These are phyloP conservation scores for Daldinia loculata DNA, from an alignment of 495 filamentous ascomycete species.

Conservation along the genomic window DNA sequence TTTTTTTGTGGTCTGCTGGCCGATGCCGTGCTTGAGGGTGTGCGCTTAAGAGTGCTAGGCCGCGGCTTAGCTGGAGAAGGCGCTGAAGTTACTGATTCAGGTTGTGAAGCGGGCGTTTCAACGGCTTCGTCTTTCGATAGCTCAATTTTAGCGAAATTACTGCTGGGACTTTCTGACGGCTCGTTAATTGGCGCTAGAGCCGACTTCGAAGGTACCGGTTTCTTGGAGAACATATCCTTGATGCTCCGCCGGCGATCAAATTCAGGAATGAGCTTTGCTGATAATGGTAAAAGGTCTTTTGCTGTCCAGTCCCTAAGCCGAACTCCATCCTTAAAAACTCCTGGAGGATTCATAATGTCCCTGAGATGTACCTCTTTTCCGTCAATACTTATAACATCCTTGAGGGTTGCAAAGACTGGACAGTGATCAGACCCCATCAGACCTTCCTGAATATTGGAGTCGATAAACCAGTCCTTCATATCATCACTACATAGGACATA, in stretches of 20 bases:
- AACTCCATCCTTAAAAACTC: constrained; percentile 75
- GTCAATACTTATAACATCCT: constrained; percentile 64
- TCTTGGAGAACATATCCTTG: constrained; percentile 89
- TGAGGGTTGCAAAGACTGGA: constrained; percentile 84
- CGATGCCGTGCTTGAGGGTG: constrained; percentile 38
- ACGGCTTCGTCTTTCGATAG: neutral
- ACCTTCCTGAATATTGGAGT: constrained; percentile 95
- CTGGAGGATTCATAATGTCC: constrained; percentile 83
- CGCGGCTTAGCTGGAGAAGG: constrained; percentile 38
- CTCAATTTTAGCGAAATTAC: neutral
- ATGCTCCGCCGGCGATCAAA: constrained; percentile 86
- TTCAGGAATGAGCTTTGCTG: constrained; percentile 84
- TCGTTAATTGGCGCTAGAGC: constrained; percentile 28
- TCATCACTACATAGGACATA: constrained; percentile 85
- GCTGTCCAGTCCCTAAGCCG: constrained; percentile 71
- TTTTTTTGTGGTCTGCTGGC: constrained; percentile 53
- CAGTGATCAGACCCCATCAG: constrained; percentile 97
- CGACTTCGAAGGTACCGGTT: constrained; percentile 29
- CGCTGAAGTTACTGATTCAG: constrained; percentile 22
- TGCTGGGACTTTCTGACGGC: constrained; percentile 17
- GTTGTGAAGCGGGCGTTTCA: constrained; percentile 17
- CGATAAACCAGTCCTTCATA: constrained; percentile 84
- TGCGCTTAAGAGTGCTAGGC: constrained; percentile 46
- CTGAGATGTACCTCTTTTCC: constrained; percentile 63
- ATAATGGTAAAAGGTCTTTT: constrained; percentile 74